Evolutionary conservation across 768 basidiomycete genomes (phyloP).

Genomic region (Boletus rubescentipes): DNA sequence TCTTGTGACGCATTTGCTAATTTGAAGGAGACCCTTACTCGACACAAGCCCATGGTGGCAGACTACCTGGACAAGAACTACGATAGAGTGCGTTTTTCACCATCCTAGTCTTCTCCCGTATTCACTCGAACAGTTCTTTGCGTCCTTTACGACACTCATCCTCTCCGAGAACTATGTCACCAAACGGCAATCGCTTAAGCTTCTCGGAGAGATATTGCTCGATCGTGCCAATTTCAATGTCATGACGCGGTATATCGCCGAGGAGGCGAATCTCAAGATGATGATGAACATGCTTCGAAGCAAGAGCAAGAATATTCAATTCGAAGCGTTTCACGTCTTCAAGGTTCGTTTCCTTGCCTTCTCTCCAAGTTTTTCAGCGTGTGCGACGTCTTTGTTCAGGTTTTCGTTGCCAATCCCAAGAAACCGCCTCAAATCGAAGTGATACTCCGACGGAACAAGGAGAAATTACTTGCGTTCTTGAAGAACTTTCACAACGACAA

Average conservation of each 20-base stretch:
- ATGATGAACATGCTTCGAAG: slow-evolving; percentile 99
- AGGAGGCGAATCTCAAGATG: slow-evolving; percentile 96
- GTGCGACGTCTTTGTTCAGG: slow-evolving; percentile 41
- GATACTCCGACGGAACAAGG: slow-evolving; percentile 91
- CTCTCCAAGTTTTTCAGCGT: neutral
- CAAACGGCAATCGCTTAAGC: slow-evolving; percentile 98
- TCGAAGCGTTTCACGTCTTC: slow-evolving; percentile 99
- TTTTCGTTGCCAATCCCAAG: slow-evolving; percentile 99
- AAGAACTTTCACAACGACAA: slow-evolving; percentile 97
- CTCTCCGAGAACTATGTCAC: slow-evolving; percentile 97
- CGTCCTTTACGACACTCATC: slow-evolving; percentile 89
- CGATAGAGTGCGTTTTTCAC: slow-evolving; percentile 67
- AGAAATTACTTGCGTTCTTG: slow-evolving; percentile 86
- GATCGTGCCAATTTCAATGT: slow-evolving; percentile 98
- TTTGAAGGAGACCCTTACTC: slow-evolving; percentile 94
- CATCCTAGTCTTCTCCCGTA: neutral
- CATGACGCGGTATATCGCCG: slow-evolving; percentile 97
- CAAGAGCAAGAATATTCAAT: slow-evolving; percentile 99
- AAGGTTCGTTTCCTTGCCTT: slow-evolving; percentile 59
- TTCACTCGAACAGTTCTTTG: slow-evolving; percentile 73
- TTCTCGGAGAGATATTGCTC: slow-evolving; percentile 95
- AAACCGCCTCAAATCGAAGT: slow-evolving; percentile 93
- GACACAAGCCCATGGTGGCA: slow-evolving; percentile 98
- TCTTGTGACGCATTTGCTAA: slow-evolving; percentile 98
- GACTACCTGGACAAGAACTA: slow-evolving; percentile 97